A percentile compares a stretch with the other conserved stretches of the same genome.
phyloP scores from a whole-genome alignment of 2,329 filamentous ascomycete species.

The Zasmidium citrigriseum region DNA sequence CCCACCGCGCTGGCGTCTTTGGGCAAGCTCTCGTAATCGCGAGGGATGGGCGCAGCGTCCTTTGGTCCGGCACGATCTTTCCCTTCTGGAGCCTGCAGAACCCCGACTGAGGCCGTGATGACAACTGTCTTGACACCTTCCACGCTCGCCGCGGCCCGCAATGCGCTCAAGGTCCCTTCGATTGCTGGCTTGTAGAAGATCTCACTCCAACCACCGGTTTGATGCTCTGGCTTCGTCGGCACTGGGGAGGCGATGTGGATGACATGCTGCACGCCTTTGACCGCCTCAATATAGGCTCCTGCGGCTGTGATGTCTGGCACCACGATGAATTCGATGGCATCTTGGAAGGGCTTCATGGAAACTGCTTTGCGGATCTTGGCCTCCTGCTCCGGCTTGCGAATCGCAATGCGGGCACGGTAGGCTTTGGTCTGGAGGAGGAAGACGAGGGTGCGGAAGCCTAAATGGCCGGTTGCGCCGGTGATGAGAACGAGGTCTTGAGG shows the following conservation, averaged over 20 bases:
- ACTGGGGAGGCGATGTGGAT: conserved; percentile 34
- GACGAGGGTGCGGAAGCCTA: conserved; percentile 31
- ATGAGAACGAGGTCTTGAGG: not conserved
- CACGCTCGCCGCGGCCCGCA: not conserved
- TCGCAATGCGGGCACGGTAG: conserved; percentile 20
- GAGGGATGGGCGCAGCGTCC: not conserved
- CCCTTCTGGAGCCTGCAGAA: conserved; percentile 1
- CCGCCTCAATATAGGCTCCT: conserved; percentile 38
- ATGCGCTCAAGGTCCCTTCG: not conserved
- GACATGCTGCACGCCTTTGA: conserved; percentile 33
- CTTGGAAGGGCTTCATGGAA: conserved; percentile 2
- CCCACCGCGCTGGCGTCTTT: not conserved
- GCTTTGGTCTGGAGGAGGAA: conserved; percentile 17
- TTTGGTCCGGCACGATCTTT: not conserved
- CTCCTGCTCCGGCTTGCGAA: conserved; percentile 20
- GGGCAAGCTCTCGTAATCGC: not conserved
- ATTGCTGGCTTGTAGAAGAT: conserved; percentile 2
- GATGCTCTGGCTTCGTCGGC: not conserved
- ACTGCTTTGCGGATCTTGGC: not conserved
- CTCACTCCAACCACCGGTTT: not conserved
- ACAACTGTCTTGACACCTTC: not conserved
- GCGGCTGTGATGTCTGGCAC: conserved; percentile 35
- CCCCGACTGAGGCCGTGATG: not conserved
- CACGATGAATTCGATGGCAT: conserved; percentile 34
- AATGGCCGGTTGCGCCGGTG: conserved; percentile 30